Percentiles rank a stretch among this genome's conserved stretches.
Conservation (phyloP, 495 filamentous ascomycete species). For the Gamarada debralockiae region DNA sequence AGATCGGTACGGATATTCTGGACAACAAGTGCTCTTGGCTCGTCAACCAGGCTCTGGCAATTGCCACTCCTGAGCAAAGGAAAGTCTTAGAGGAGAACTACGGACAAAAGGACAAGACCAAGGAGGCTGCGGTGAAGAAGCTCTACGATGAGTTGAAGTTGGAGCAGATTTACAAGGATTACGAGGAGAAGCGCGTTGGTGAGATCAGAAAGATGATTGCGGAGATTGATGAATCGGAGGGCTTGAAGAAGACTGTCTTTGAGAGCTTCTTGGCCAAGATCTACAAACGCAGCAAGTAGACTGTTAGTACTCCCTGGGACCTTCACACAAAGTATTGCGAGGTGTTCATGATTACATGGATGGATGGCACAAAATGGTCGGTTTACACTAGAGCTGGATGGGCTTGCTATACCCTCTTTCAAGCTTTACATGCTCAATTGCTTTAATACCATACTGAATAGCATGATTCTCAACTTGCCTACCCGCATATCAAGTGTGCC, state of each 20-base stretch:
- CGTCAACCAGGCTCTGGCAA: constrained; percentile 84
- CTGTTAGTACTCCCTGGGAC: too few relatives aligned
- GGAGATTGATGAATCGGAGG: constrained; percentile 75
- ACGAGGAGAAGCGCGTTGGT: constrained; percentile 78
- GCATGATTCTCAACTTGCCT: too few relatives aligned
- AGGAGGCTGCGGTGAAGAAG: constrained; percentile 81
- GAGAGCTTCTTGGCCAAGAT: constrained; percentile 92
- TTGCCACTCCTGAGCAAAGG: constrained; percentile 76
- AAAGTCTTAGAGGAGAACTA: constrained; percentile 79
- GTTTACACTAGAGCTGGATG: too few relatives aligned
- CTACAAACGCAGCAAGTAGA: constrained; percentile 92
- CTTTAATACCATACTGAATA: too few relatives aligned
- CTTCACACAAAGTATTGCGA: too few relatives aligned
- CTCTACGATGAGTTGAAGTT: constrained; percentile 81
- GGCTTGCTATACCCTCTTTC: too few relatives aligned
- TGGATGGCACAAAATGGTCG: too few relatives aligned
- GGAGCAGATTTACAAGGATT: constrained; percentile 75
- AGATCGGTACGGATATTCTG: constrained; percentile 97
- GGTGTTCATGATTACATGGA: too few relatives aligned
- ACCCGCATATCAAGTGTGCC: too few relatives aligned
- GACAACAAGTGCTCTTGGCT: constrained; percentile 99
- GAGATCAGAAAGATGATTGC: constrained; percentile 72
- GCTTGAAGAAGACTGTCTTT: constrained; percentile 86
- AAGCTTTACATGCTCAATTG: too few relatives aligned
- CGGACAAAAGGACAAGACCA: constrained; percentile 76